Conservation (phyloP, 306 rosid genomes). For the Citrullus mucosospermus region DNA sequence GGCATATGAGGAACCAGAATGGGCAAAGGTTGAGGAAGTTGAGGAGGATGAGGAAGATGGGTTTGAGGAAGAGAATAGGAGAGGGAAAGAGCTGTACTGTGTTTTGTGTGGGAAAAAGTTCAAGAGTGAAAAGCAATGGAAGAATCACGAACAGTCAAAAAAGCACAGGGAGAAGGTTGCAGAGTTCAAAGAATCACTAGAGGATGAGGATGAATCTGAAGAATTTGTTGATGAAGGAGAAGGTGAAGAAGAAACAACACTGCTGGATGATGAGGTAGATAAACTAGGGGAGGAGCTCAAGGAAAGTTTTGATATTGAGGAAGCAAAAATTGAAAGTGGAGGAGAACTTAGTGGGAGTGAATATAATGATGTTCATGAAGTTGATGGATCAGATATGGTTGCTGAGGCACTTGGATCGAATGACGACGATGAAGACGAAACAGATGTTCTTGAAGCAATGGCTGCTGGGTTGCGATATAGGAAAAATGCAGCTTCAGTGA, state of each 20-base stretch:
- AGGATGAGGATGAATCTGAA: slow-evolving; percentile 26
- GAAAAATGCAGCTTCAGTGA: slow-evolving; percentile 19
- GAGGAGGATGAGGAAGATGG: slow-evolving; percentile 12
- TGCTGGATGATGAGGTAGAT: slow-evolving; percentile 19
- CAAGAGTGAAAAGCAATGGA: slow-evolving; percentile 99
- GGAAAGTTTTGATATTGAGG: slow-evolving; percentile 16
- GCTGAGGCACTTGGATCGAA: slow-evolving; percentile 10
- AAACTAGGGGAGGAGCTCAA: slow-evolving; percentile 8
- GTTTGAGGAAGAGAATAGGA: slow-evolving; percentile 27
- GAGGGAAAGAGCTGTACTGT: slow-evolving; percentile 67
- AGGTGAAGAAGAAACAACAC: slow-evolving; percentile 17
- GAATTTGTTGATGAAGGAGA: slow-evolving; percentile 18
- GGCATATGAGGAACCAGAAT: slow-evolving; percentile 76
- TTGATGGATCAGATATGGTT: neutral
- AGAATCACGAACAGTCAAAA: slow-evolving; percentile 94
- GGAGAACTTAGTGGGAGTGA: slow-evolving; percentile 20
- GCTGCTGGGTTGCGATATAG: slow-evolving; percentile 36
- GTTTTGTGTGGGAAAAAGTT: slow-evolving; percentile 93
- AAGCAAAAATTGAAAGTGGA: slow-evolving; percentile 25
- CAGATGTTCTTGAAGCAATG: slow-evolving; percentile 55
- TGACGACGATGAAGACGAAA: slow-evolving; percentile 14
- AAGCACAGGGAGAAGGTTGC: slow-evolving; percentile 89
- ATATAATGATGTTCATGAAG: slow-evolving; percentile 6
- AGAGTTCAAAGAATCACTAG: slow-evolving; percentile 45
- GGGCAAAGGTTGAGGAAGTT: slow-evolving; percentile 45